Percentiles rank a stretch among this genome's conserved stretches.
These are phyloP conservation scores for Salvia hispanica DNA, from an alignment of 257 asterid species.

Conservation along the genomic window DNA sequence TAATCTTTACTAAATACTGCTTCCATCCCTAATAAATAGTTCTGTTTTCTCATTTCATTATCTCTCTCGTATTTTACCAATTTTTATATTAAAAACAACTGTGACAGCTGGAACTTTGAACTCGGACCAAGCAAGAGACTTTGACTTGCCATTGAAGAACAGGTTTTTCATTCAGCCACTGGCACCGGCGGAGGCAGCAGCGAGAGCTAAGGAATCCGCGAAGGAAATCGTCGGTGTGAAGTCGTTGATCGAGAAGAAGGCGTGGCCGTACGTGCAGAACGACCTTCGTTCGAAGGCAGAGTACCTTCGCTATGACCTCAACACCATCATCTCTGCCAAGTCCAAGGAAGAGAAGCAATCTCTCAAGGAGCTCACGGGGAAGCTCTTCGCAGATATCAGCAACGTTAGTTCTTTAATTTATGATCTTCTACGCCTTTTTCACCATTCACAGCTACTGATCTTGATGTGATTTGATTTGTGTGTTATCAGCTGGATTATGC, in stretches of 20 bases:
- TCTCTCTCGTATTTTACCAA: too few relatives aligned
- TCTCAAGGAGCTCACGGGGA: constrained; percentile 61
- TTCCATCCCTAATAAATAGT: too few relatives aligned
- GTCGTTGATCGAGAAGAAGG: constrained; percentile 69
- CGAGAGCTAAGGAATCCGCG: constrained; percentile 82
- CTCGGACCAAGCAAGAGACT: constrained; percentile 86
- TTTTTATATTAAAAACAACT: too few relatives aligned
- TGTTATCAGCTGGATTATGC: constrained; percentile 75
- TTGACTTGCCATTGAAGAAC: constrained; percentile 57
- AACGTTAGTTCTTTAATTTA: constrained; percentile 46
- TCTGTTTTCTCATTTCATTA: too few relatives aligned
- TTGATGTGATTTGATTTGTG: neutral
- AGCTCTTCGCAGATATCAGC: constrained; percentile 65
- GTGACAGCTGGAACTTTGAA: constrained; percentile 83
- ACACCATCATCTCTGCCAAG: constrained; percentile 77
- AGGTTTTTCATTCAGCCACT: constrained; percentile 81
- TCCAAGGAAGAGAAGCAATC: constrained; percentile 68
- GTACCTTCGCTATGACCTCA: constrained; percentile 89
- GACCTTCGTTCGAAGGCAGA: constrained; percentile 77
- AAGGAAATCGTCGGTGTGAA: constrained; percentile 73
- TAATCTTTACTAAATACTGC: neutral
- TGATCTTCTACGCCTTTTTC: neutral
- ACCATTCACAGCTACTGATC: neutral
- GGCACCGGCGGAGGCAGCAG: constrained; percentile 74
- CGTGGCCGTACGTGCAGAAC: constrained; percentile 89